These are phyloP conservation scores for Austroboletus festivus DNA, from an alignment of 768 basidiomycete genomes.

Conservation along the genomic window DNA sequence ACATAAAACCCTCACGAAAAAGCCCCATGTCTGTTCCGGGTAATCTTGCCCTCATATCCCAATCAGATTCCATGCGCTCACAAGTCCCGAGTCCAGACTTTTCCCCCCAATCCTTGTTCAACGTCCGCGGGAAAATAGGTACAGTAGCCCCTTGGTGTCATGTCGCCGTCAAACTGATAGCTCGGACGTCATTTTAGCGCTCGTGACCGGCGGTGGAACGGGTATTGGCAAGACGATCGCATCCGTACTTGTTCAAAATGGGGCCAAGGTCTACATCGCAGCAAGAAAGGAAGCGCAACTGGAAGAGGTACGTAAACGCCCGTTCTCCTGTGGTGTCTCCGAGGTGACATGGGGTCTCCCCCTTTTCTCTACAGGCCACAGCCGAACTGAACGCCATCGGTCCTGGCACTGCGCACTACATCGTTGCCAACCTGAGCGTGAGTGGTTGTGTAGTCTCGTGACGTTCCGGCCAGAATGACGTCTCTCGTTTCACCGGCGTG, in stretches of 20 bases:
- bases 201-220: slow-evolving; percentile 49
- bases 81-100: slow-evolving; percentile 39
- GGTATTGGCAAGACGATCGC: slow-evolving; percentile 66
- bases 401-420: slow-evolving; percentile 64
- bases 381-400: slow-evolving; percentile 59
- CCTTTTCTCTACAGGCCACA: no score
- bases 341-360: no score
- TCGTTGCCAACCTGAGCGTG: slow-evolving; percentile 74
- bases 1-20: background rate
- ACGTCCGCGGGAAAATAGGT: slow-evolving; percentile 71
- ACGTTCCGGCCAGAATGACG: background rate
- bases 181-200: no score
- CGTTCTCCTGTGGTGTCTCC: no score
- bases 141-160: no score
- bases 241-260: slow-evolving; percentile 68
- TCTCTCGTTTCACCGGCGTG: background rate
- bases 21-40: slow-evolving; percentile 15
- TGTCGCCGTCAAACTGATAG: no score
- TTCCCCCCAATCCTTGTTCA: slow-evolving; percentile 52
- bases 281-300: slow-evolving; percentile 67
- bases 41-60: background rate
- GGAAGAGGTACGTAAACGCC: no score
- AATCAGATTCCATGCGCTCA: background rate
- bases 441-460: slow-evolving; percentile 26
- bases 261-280: slow-evolving; percentile 79